A percentile compares a stretch with the other conserved stretches of the same genome.
These are phyloP conservation scores for Laburnicola sp. DNA, from an alignment of 2,329 filamentous ascomycete genomes.

Conservation along the genomic window DNA sequence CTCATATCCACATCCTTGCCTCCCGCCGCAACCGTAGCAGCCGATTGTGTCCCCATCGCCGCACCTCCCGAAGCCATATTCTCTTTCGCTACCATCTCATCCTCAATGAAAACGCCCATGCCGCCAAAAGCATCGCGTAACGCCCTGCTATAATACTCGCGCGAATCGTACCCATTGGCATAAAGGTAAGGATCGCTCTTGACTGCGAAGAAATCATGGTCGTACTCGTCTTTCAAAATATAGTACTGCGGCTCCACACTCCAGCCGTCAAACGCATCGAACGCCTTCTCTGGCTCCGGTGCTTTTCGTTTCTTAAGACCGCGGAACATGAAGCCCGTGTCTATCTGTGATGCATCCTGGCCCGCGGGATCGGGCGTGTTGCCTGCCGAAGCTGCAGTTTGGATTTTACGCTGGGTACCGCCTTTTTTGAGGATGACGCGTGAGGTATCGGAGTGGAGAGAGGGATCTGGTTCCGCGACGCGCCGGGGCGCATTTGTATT, in stretches of 20 bases:
- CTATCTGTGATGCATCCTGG: constrained; percentile 20
- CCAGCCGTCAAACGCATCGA: constrained; percentile 85
- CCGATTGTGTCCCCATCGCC: constrained; percentile 39
- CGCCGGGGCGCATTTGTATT: constrained; percentile 50
- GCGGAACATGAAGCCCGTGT: constrained; percentile 65
- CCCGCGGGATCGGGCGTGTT: constrained; percentile 23
- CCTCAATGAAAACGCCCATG: constrained; percentile 79
- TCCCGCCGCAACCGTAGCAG: constrained; percentile 58
- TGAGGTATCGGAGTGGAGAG: constrained; percentile 18
- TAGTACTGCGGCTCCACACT: constrained; percentile 68
- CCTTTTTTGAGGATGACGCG: constrained; percentile 63
- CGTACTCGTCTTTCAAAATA: constrained; percentile 68
- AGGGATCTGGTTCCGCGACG: constrained; percentile 21
- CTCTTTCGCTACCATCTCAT: constrained; percentile 47
- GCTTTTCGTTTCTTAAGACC: constrained; percentile 71
- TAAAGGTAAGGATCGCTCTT: constrained; percentile 67
- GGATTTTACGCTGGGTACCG: constrained; percentile 61
- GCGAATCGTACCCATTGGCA: constrained; percentile 80
- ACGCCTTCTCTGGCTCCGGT: constrained; percentile 70
- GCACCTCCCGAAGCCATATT: constrained; percentile 36
- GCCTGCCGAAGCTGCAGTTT: constrained; percentile 9
- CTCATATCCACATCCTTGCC: constrained; percentile 57
- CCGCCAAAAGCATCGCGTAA: constrained; percentile 90
- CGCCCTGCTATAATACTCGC: constrained; percentile 78
- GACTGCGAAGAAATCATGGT: constrained; percentile 73